Base-by-base conservation (phyloP, 306 rosid species). In the Vachellia collinsii region DNA sequence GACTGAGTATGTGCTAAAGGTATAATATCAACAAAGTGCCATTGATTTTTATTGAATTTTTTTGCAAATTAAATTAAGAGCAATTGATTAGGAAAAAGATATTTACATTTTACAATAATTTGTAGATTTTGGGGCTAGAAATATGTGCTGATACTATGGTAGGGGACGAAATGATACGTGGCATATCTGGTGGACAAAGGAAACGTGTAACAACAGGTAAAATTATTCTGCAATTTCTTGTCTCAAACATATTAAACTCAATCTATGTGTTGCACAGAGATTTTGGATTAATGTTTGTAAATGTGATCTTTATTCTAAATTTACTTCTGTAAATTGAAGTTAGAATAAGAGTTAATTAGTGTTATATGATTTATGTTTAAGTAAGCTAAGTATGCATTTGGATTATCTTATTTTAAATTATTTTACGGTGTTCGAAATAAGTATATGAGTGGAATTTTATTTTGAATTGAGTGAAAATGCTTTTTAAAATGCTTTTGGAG, bases 151-250 rank as follows among this genome's bases (percentile, higher is more conserved):
- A 88, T 68, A 88, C 85, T 51, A 13, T 85, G 69, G 84, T 84
- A 3, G 87, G 87, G 23, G 79, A 84, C 16, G 82, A 80, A 6
- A 85, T 81, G 91, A 7, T 72, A 43, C 80, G 91, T 6, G 91
- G 91, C 12, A 75, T 87, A 25, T 87, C 90, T 2, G 90, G 90
- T 11, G 90, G 90, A 3, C 90, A 87, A 85, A 85, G 82, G 68
- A 85, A 85, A 67, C 88, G 90, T 29, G 90, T 87, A 23, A 87
- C 90, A 10, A 79, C 88, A 67, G 90, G 90, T 87, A 65, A 68
- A 68, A 37, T 59, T 29, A 41, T 85, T 29, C 66, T 50, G 43
- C 17, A 29, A 29, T 9, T 48, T 43, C 50, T 42, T 64, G 39
- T 63, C 74, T 12, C 16, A 19, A 16, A 1, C 19, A 3, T 50